Percentiles rank a stretch among this genome's conserved stretches.
phyloP scores from a whole-genome alignment of 2,329 filamentous ascomycete genomes.

The Dissoconium aciculare region DNA sequence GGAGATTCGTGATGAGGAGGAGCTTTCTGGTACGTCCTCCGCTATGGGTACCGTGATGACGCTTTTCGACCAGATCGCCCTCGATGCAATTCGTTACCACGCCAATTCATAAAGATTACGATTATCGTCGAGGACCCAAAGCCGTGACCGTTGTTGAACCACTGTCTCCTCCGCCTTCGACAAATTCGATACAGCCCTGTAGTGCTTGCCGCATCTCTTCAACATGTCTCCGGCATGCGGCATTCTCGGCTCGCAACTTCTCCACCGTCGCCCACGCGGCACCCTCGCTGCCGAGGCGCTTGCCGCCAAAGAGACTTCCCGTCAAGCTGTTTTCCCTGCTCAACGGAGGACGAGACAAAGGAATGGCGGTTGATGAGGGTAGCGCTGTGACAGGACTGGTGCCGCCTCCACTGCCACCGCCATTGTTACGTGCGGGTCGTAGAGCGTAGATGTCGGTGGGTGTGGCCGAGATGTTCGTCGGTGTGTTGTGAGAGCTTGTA shows the following conservation, averaged over 20 bases:
- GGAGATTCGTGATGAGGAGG: too few relatives aligned
- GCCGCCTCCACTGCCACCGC: too few relatives aligned
- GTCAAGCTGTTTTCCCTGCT: too few relatives aligned
- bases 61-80: too few relatives aligned
- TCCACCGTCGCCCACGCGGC: slow-evolving; percentile 40
- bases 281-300: slow-evolving; percentile 22
- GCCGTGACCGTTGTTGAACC: too few relatives aligned
- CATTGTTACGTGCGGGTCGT: too few relatives aligned
- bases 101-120: too few relatives aligned
- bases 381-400: background rate
- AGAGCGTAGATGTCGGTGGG: background rate
- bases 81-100: too few relatives aligned
- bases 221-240: slow-evolving; percentile 37
- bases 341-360: background rate
- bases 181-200: slow-evolving; percentile 42
- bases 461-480: slow-evolving; percentile 16
- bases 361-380: background rate
- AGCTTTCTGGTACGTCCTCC: too few relatives aligned
- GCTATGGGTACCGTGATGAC: too few relatives aligned
- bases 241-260: slow-evolving; percentile 40
- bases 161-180: too few relatives aligned
- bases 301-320: background rate
- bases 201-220: slow-evolving; percentile 39
- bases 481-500: slow-evolving; percentile 26
- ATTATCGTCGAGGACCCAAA: too few relatives aligned